These are phyloP conservation scores for Coemansia sp. DNA, from an alignment of 192 early-diverging fungal species.

Conservation along the genomic window DNA sequence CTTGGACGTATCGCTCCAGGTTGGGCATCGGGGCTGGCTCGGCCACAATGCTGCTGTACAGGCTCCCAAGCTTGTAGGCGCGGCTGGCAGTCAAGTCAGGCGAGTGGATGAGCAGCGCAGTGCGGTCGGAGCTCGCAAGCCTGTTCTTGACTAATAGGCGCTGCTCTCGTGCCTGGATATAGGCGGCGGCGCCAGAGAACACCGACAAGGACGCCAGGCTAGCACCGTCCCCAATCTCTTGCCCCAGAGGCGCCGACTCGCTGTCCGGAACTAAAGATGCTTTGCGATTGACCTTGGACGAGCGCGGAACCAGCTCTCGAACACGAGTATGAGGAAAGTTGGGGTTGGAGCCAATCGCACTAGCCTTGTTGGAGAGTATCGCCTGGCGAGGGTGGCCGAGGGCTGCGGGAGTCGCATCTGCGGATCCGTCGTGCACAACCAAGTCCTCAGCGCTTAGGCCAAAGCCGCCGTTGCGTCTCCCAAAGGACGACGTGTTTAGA, in stretches of 20 bases:
- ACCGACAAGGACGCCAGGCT: conserved; percentile 1
- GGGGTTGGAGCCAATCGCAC: neutral
- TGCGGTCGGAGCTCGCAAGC: conserved; percentile 30
- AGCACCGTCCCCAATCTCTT: neutral
- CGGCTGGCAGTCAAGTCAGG: conserved; percentile 7
- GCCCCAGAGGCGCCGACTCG: neutral
- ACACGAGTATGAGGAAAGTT: conserved; percentile 36
- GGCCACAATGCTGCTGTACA: neutral
- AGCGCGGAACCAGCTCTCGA: conserved; percentile 41
- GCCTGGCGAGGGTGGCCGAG: neutral
- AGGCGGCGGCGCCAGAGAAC: conserved; percentile 23
- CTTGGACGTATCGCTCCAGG: conserved; percentile 39
- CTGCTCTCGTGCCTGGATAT: conserved; percentile 29
- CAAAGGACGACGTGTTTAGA: conserved; percentile 16
- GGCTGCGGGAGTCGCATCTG: neutral
- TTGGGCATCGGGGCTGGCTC: conserved; percentile 37
- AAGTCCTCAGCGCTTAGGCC: conserved; percentile 35
- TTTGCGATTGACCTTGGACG: conserved; percentile 27
- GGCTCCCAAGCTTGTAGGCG: neutral
- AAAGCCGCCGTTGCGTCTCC: conserved; percentile 22
- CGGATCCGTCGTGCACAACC: neutral
- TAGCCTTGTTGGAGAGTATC: neutral
- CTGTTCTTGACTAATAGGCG: conserved; percentile 27
- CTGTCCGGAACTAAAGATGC: conserved; percentile 30
- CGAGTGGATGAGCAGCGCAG: conserved; percentile 16